Percentiles rank a stretch among this genome's conserved stretches.
Conservation (phyloP, 441 rosid species). For the Erodium texanum region DNA sequence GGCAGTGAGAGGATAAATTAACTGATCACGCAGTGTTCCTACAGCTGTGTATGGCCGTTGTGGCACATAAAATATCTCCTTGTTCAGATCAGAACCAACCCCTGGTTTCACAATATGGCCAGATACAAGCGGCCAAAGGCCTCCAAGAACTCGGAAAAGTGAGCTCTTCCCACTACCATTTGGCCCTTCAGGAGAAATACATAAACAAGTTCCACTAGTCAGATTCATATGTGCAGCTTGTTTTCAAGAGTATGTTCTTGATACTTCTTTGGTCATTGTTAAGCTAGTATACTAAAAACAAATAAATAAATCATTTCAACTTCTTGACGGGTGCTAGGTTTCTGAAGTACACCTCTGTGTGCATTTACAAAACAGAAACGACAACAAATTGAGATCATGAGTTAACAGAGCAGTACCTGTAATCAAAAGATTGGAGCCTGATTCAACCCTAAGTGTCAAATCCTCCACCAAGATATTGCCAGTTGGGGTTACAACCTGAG, state of each 20-base stretch:
- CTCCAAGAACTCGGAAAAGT: constrained; percentile 98
- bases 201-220: not conserved
- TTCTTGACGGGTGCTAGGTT: too few relatives aligned
- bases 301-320: too few relatives aligned
- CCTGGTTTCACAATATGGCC: constrained; percentile 99
- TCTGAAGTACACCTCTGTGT: too few relatives aligned
- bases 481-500: constrained; percentile 96
- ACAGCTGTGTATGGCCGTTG: constrained; percentile 98
- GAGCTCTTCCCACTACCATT: constrained; percentile 99
- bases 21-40: constrained; percentile 96
- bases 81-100: constrained; percentile 97
- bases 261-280: not conserved
- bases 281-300: too few relatives aligned
- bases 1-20: constrained; percentile 90
- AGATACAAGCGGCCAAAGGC: constrained; percentile 95
- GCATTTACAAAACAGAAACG: too few relatives aligned
- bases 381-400: constrained; percentile 11
- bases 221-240: constrained; percentile 1
- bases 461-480: constrained; percentile 92
- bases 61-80: constrained; percentile 97
- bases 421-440: constrained; percentile 93
- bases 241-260: not conserved
- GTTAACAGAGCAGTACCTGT: constrained; percentile 54
- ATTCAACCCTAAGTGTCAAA: constrained; percentile 76
- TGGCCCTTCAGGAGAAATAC: constrained; percentile 62